Evolutionary conservation across 2,329 filamentous ascomycete species (phyloP).

Genomic region (Aspergillus pseudotamarii): DNA sequence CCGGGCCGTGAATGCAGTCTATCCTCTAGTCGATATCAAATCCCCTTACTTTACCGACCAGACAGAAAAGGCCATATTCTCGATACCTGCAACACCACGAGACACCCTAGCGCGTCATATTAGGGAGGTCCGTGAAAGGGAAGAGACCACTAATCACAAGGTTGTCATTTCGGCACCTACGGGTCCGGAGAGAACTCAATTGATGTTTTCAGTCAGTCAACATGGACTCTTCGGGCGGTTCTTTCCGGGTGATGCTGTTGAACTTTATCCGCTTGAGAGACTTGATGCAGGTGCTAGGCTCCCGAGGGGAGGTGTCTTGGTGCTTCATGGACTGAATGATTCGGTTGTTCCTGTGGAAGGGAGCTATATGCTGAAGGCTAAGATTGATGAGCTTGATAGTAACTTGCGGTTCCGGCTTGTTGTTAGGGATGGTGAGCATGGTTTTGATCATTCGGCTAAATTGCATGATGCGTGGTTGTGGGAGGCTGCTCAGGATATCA

Average conservation of each 20-base stretch:
- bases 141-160: not conserved
- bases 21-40: not conserved
- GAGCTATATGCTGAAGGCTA: not conserved
- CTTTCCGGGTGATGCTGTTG: not conserved
- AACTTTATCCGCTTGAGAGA: not conserved
- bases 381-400: not conserved
- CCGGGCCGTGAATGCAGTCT: not conserved
- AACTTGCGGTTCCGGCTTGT: not conserved
- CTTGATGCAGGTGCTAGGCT: not conserved
- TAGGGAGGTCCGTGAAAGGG: not conserved
- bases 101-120: not conserved
- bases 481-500: not conserved
- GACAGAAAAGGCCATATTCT: not conserved
- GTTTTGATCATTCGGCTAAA: not conserved
- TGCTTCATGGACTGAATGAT: not conserved
- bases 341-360: not conserved
- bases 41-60: not conserved
- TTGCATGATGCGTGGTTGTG: not conserved
- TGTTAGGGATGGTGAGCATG: not conserved
- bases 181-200: not conserved
- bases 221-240: not conserved
- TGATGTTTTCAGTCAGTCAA: not conserved
- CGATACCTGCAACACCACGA: not conserved
- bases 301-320: not conserved
- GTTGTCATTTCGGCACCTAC: not conserved